phyloP scores from a whole-genome alignment of 23 red algal genomes.

The Gracilaria vermiculophylla region DNA sequence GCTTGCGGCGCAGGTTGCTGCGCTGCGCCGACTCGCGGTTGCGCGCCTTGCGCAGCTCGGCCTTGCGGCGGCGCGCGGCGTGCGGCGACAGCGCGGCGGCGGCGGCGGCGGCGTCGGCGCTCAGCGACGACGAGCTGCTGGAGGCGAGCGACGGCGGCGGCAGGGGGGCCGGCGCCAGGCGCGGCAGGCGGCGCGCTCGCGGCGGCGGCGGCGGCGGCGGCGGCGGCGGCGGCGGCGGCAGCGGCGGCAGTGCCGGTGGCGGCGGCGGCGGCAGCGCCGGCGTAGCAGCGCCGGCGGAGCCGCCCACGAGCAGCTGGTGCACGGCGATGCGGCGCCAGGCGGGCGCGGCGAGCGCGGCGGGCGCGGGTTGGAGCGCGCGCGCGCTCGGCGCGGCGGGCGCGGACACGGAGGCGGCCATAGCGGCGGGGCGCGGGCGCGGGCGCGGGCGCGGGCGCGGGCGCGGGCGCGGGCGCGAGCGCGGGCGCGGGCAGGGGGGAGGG shows the following conservation, averaged over 20 bases:
- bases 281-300: not conserved
- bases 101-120: no score
- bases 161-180: not conserved
- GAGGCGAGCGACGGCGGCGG: not conserved
- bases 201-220: not conserved
- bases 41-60: constrained; percentile 40
- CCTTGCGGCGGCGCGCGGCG: constrained; percentile 13
- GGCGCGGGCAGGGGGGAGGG: no score
- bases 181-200: not conserved
- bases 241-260: not conserved
- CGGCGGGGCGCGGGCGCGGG: no score
- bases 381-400: no score
- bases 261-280: not conserved
- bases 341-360: not conserved
- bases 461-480: no score
- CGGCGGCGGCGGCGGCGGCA: not conserved
- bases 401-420: no score
- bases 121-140: not conserved
- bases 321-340: constrained; percentile 1
- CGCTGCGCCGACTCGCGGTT: constrained; percentile 50
- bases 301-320: not conserved
- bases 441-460: no score
- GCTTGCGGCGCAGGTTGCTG: constrained; percentile 41
- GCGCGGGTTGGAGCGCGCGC: not conserved
- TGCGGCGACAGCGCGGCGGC: not conserved